Evolutionary conservation across 148 eudicot species (phyloP), one percentile per base, ranked within the genome.

Genomic region (Amaranthus cruentus): DNA sequence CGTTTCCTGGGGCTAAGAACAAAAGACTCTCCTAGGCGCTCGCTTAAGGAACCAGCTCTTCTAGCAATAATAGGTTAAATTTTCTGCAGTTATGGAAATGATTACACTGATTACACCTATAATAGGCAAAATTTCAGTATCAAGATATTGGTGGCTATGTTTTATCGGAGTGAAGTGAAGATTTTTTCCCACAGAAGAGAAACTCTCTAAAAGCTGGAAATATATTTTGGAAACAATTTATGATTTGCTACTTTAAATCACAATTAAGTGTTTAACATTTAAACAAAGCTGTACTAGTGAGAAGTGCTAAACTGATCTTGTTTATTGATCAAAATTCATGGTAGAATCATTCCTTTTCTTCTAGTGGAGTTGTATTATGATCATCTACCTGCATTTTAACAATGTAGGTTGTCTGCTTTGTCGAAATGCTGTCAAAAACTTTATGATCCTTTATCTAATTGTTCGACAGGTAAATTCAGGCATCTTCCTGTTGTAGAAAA

Each of bases 401-500:
- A 14, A 11, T 61, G 57, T 6, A 6, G 44, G 38, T 6, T 79
- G n/a, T 28, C 13, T 14, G 9, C 53, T 49, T 64, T 64, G 65
- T 14, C 14, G 52, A 50, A 55, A 2, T 65, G 67, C 13, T 74
- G 3, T 60, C 28, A 0, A 49, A 47, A 74, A 49, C 5, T 9
- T 7, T 62, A 59, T 75, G 9, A 70, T 56, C 15, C 43, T 15
- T n/a, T 75, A 21, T 13, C 43, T 71, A 9, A 60, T 73, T 50
- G 42, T 42, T 74, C 73, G 38, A 76, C 83, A 95, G 99, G 97
- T 76, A 95, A 91, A 77, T 95, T 95, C 66, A 87, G 99, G 78
- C 99, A 95, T 76, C 97, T 95, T 66, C 97, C 96, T 56, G 99
- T 95, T 75, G 99, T 95, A 62, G 99, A 95, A 86, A 91, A 95